Evolutionary conservation across 179 eudicot species (phyloP).

Genomic region (Beta lomatogona): DNA sequence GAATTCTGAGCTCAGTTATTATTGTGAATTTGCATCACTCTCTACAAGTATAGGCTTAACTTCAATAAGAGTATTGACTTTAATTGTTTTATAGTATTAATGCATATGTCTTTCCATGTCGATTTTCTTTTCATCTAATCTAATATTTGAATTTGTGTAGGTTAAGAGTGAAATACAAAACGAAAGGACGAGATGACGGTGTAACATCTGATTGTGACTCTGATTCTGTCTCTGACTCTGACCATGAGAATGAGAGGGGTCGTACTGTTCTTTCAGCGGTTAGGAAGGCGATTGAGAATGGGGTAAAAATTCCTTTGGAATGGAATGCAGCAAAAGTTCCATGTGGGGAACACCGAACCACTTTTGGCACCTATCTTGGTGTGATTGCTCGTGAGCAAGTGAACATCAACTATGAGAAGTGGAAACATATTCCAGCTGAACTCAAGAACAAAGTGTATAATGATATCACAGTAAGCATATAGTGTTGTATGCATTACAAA

Average conservation of each 20-base stretch:
- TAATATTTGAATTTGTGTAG: neutral
- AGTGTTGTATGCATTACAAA: neutral
- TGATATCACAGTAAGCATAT: slow-evolving; percentile 1
- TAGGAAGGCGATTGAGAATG: neutral
- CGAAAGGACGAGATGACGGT: neutral
- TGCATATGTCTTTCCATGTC: neutral
- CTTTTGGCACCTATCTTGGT: slow-evolving; percentile 4
- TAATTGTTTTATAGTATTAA: neutral
- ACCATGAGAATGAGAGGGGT: slow-evolving; percentile 2
- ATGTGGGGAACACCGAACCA: slow-evolving; percentile 7
- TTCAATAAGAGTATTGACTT: too few relatives aligned
- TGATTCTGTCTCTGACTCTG: neutral
- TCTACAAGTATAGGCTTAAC: too few relatives aligned
- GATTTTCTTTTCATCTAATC: neutral
- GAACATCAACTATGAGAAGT: slow-evolving; percentile 4
- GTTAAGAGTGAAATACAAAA: neutral
- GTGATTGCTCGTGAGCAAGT: slow-evolving; percentile 12
- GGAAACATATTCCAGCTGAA: slow-evolving; percentile 1
- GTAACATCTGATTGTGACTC: neutral
- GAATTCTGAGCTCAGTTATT: too few relatives aligned
- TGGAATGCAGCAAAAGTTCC: slow-evolving; percentile 10
- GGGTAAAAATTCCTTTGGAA: neutral
- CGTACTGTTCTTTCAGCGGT: slow-evolving; percentile 6
- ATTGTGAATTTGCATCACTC: too few relatives aligned
- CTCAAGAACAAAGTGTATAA: slow-evolving; percentile 1